Percentiles rank a stretch among this genome's conserved stretches.
These are phyloP conservation scores for Abrus precatorius DNA, from an alignment of 306 rosid species.

Conservation along the genomic window DNA sequence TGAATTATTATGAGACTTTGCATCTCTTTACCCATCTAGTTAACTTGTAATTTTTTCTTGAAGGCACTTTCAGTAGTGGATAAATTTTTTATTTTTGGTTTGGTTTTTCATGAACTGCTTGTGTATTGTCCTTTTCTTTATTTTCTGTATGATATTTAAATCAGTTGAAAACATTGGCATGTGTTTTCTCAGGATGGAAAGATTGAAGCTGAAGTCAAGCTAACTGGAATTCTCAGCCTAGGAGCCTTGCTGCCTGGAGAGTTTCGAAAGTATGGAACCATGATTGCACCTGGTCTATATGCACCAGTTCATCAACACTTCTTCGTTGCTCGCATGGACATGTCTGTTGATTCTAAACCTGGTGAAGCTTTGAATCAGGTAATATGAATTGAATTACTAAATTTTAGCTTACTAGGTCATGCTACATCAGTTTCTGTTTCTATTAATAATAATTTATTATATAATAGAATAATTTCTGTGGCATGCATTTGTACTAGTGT, in stretches of 20 bases:
- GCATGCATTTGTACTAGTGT: constrained; percentile 8
- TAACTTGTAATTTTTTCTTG: constrained; percentile 12
- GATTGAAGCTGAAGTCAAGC: constrained; percentile 95
- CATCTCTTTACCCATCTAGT: background rate
- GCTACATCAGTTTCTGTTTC: background rate
- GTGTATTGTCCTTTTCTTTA: background rate
- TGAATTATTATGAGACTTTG: constrained; percentile 22
- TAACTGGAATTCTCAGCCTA: constrained; percentile 92
- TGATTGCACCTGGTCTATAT: constrained; percentile 90
- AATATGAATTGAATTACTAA: constrained; percentile 30
- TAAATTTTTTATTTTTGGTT: background rate
- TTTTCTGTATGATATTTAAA: constrained; percentile 38
- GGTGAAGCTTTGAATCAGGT: constrained; percentile 97
- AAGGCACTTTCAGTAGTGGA: background rate
- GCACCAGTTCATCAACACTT: constrained; percentile 97
- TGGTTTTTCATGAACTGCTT: constrained; percentile 1
- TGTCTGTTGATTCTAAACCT: constrained; percentile 96
- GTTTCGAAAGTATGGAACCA: constrained; percentile 85
- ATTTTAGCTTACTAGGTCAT: constrained; percentile 9
- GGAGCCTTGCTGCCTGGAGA: constrained; percentile 95
- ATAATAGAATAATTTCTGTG: background rate
- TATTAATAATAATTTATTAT: background rate
- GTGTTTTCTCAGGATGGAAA: constrained; percentile 81
- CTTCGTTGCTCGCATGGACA: constrained; percentile 95
- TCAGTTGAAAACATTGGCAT: constrained; percentile 39